Evolutionary conservation across 1,284 basidiomycete species (phyloP).

Genomic region (Limonomyces culmigenus): DNA sequence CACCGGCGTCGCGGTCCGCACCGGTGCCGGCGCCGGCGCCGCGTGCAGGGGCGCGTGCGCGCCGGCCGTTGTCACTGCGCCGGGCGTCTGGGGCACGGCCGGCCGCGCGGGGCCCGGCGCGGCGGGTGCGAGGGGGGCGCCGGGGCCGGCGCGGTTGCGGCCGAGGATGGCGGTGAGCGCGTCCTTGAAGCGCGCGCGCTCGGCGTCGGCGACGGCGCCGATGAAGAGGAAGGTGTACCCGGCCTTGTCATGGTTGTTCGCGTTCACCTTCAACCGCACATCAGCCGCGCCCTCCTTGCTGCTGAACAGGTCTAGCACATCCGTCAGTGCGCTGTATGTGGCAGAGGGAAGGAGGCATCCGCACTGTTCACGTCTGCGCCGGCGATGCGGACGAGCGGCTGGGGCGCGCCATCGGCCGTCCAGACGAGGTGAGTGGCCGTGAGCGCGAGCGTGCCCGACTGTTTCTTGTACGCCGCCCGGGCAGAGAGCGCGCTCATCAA

Average conservation of each 20-base stretch:
- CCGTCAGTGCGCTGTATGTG: not conserved
- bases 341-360: constrained; percentile 13
- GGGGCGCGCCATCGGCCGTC: constrained; percentile 49
- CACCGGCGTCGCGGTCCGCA: constrained; percentile 37
- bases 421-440: constrained; percentile 51
- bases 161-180: constrained; percentile 60
- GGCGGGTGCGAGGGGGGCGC: constrained; percentile 9
- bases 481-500: not conserved
- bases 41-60: constrained; percentile 12
- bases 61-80: not conserved
- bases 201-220: constrained; percentile 35
- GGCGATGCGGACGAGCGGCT: constrained; percentile 41
- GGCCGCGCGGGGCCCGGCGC: constrained; percentile 14
- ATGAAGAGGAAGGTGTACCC: constrained; percentile 65
- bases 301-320: constrained; percentile 52
- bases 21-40: constrained; percentile 18
- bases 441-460: constrained; percentile 51
- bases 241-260: constrained; percentile 42
- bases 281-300: constrained; percentile 67
- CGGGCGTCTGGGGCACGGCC: constrained; percentile 7
- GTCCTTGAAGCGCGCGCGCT: constrained; percentile 68
- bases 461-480: constrained; percentile 64
- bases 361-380: constrained; percentile 44
- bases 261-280: constrained; percentile 55
- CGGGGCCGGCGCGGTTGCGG: constrained; percentile 29